Base-by-base conservation (phyloP, 2,329 filamentous ascomycete species). In the Cladosporium sp. region DNA sequence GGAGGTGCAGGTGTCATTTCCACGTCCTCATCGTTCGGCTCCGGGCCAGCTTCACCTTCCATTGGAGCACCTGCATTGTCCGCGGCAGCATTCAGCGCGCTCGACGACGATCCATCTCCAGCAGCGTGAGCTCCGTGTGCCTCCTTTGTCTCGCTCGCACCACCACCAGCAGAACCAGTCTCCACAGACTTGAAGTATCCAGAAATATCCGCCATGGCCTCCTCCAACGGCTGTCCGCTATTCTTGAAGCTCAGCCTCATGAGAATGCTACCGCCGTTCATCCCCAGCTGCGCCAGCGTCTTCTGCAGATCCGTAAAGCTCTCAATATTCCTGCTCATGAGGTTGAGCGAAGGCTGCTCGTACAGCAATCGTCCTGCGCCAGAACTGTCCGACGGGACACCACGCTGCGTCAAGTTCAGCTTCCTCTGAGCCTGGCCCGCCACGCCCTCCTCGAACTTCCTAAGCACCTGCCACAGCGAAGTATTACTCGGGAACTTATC, bases 401-500 rank as follows among this genome's bases (percentile, higher is more conserved):
- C 89, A 56, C 91, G 79, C 11, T 85, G 89, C 0, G 93, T 97
- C 61, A 98, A 81, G 67, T 96, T 96, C 56, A 74, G 68, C 59
- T 88, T 74, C 52, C 76, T 81, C n/a, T 48, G 38, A 8, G 44
- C 28, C 55, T 61, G 53, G 45, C 77, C 82, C n/a, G 81, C 80
- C 19, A 81, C 79, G 33, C 81, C 84, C 58, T 86, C 86, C 71
- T 98, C 93, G 59, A 97, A 95, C 66, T 93, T 89, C 55, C 93
- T 85, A 53, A 98, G 68, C 28, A 97, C 77, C 60, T 89, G 81
- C 93, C 93, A 98, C 70, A 98, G 68, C 14, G 89, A 88, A 34
- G 89, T 88, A 59, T 89, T 86, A 68, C 87, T 95, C 1, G 91
- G 84, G 56, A 97, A 90, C 66, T 93, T 95, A 66, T 93, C 85